Base-by-base conservation (phyloP, 768 basidiomycete species). In the Mycena chlorophos region DNA sequence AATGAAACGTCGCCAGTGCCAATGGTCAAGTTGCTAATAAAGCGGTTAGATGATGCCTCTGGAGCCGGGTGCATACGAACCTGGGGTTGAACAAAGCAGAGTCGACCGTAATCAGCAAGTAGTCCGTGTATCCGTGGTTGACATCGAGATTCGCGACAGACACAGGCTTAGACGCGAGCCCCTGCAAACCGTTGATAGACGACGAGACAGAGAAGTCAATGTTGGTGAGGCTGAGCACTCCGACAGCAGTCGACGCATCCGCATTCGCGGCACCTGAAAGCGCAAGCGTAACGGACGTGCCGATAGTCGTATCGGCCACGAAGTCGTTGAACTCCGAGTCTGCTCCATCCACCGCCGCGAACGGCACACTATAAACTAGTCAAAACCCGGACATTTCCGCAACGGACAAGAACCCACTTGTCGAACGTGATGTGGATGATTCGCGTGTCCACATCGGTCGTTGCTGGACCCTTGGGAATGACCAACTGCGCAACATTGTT, bases 1-100 rank as follows among this genome's bases (percentile, higher is more conserved):
- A 89, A 89, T 1, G 81, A 73, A 22, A 88, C 84, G 52, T 88
- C 87, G 0, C 84, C 86, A 2, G 81, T 81, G 8, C 81, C 83
- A 62, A 80, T 77, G 10, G 77, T 77, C 38, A 80, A 66, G 43
- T 73, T 78, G 51, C 78, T 74, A 22, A 1, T 26, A 28, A 5
- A 19, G 47, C 28, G 43, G 31, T 4, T 28, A 55, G 57, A 63
- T 67, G 71, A 69, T 45, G 49, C 27, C 45, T 25, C 20, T 6
- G 2, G 23, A 6, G 23, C 20, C 19, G 42, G 3, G 6, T 12
- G 52, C 37, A 27, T 23, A 48, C 71, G 58, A 59, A 82, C 82
- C 82, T 87, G 13, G 88, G 87, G 55, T 88, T 89, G 66, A 80
- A 86, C 22, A 89, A 69, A 1, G 75, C 72, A 19, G 83, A 81